Conservation (phyloP, 163 green algal species). For the Scenedesmus sp. region DNA sequence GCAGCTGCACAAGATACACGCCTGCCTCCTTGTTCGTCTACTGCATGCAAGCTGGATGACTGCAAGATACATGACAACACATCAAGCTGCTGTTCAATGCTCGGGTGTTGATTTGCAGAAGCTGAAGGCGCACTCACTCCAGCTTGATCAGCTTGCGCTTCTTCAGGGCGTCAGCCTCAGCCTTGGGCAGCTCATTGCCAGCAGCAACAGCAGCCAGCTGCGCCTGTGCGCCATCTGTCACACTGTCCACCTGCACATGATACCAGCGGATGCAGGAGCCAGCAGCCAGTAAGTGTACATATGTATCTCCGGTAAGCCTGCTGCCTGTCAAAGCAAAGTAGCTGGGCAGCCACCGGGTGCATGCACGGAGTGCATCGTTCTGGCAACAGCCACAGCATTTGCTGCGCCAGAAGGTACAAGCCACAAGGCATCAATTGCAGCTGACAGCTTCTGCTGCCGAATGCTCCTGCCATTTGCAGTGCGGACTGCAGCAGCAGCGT, state of each 20-base stretch:
- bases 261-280: not conserved
- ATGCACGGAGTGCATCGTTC: too few relatives aligned
- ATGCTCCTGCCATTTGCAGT: too few relatives aligned
- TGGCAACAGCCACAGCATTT: too few relatives aligned
- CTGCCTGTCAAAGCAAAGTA: not conserved
- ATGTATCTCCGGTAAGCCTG: not conserved
- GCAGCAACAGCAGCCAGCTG: slow-evolving; percentile 72
- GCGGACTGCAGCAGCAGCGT: too few relatives aligned
- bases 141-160: slow-evolving; percentile 93
- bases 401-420: too few relatives aligned
- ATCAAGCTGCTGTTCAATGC: not conserved
- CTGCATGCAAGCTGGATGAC: too few relatives aligned
- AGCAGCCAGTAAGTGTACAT: not conserved
- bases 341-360: too few relatives aligned
- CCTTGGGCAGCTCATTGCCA: slow-evolving; percentile 70
- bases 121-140: slow-evolving; percentile 60
- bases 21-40: not conserved
- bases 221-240: slow-evolving; percentile 78
- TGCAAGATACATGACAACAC: too few relatives aligned
- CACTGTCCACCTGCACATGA: slow-evolving; percentile 66
- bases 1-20: not conserved
- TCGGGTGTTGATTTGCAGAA: not conserved
- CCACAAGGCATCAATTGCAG: too few relatives aligned
- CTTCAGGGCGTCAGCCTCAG: slow-evolving; percentile 82
- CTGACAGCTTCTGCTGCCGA: too few relatives aligned